Percentiles rank a stretch among this genome's conserved stretches.
Conservation (phyloP, 768 basidiomycete genomes). For the Serendipita sp. region DNA sequence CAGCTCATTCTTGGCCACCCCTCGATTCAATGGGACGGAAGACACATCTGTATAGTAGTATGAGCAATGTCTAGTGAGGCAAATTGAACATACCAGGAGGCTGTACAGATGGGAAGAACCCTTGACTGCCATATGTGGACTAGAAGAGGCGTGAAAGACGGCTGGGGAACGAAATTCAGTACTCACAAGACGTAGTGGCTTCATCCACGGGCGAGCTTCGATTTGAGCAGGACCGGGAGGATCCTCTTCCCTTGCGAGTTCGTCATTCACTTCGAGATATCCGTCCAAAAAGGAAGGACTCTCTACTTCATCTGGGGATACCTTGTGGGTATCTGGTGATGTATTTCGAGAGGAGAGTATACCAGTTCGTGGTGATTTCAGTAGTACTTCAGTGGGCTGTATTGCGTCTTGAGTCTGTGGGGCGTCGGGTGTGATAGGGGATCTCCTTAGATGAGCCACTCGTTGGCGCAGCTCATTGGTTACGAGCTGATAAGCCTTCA, state of each 20-base stretch:
- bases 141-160: background rate
- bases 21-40: no score
- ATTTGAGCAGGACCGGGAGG: no score
- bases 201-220: background rate
- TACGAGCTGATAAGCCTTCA: background rate
- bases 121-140: background rate
- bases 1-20: background rate
- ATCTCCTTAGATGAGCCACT: constrained; percentile 4
- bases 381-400: background rate
- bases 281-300: background rate
- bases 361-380: background rate
- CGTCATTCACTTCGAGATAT: background rate
- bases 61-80: background rate
- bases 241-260: background rate
- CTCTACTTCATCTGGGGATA: background rate
- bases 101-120: background rate
- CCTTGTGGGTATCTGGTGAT: background rate
- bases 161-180: background rate
- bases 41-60: no score
- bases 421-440: background rate
- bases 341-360: background rate
- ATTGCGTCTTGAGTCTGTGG: background rate
- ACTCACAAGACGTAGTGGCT: background rate
- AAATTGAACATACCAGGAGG: background rate
- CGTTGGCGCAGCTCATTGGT: background rate